Evolutionary conservation across 2,329 filamentous ascomycete genomes (phyloP).

Genomic region (Penicillium glabrum): DNA sequence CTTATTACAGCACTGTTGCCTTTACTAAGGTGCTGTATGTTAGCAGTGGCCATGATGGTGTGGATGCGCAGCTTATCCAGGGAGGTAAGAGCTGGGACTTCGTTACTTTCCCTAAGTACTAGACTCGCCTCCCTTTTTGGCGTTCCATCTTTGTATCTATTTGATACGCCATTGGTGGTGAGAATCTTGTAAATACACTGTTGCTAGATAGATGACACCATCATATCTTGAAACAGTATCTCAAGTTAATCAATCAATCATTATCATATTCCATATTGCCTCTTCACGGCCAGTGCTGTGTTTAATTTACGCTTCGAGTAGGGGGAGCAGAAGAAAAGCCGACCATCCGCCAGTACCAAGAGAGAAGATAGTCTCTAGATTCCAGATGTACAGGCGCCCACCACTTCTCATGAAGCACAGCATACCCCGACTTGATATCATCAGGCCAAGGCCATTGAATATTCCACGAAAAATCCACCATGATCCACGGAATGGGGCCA

Average conservation of each 20-base stretch:
- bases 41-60: constrained; percentile 17
- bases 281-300: too few species aligned
- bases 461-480: too few species aligned
- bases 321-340: too few species aligned
- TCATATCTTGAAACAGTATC: not conserved
- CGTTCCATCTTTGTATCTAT: not conserved
- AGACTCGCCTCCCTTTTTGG: not conserved
- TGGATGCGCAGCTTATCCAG: constrained; percentile 18
- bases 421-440: too few species aligned
- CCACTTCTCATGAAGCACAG: too few species aligned
- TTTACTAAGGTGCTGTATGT: constrained; percentile 27
- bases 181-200: not conserved
- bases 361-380: too few species aligned
- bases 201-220: not conserved
- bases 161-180: not conserved
- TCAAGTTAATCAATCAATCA: not conserved
- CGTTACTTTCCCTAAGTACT: constrained; percentile 17
- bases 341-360: too few species aligned
- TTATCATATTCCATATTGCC: not conserved
- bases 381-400: too few species aligned
- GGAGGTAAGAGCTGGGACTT: constrained; percentile 18
- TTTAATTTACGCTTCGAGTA: too few species aligned
- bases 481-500: too few species aligned
- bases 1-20: constrained; percentile 32
- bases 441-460: too few species aligned